Base-by-base conservation (phyloP, 495 filamentous ascomycete genomes). In the Usnea hakonensis region DNA sequence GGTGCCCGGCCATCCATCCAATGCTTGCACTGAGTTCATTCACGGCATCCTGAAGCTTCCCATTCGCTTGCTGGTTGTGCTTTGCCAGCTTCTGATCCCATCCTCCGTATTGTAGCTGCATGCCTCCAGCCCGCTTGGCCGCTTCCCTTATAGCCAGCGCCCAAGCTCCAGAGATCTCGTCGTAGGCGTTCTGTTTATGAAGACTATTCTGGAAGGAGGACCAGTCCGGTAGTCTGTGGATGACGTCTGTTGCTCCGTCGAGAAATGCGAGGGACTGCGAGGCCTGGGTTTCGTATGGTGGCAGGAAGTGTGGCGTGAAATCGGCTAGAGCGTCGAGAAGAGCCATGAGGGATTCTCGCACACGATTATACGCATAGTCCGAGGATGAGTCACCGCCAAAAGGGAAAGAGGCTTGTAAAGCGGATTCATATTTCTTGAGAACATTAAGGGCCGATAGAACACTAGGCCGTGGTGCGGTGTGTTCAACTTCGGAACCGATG, bases 131-230 rank as follows among this genome's bases (percentile, higher is more conserved):
- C 57, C 87, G 80, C 75, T 97, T 97, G 26, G 90, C 85, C 13
- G 92, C 91, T 71, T 97, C 94, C 38, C 85, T 86, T 59, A 98
- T 90, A 46, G 95, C 93, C 70, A 95, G 70, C 35, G 91, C 85
- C 94, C 94, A 98, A 13, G 94, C 95, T 67, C 86, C 88, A 52
- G 90, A 86, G 48, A 98, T 90, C 72, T 97, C 95, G 67, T 98
- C 93, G 71, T 97, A 97, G 17, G 92, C 91, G 65, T 90, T 90
- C 64, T 94, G 85, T 72, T 96, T 96, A 77, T 94, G 89, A 65
- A 94, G 81, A 61, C 91, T 92, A 72, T 97, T 87, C 65, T 88
- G 83, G 44, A 86, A 88, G 58, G 84, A 88, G 64, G 88, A 87
- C 89, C 90, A 97, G 55, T 90, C 83, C 7, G 94, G 94, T 43